A percentile compares a stretch with the other conserved stretches of the same genome.
phyloP scores from a whole-genome alignment of 768 basidiomycete genomes.

The Boletus speciosus region DNA sequence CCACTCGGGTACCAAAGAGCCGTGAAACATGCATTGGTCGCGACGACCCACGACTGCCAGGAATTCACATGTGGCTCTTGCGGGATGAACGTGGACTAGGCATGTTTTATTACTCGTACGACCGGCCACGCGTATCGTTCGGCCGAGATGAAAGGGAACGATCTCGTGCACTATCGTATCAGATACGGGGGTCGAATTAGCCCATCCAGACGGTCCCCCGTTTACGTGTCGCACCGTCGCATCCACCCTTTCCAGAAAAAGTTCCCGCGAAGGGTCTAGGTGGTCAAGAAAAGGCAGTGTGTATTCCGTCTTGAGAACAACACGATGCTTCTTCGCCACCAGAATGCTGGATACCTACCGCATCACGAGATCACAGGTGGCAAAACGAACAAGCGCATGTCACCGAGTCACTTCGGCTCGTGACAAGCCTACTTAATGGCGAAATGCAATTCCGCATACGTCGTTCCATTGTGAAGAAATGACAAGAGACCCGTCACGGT shows the following conservation, averaged over 20 bases:
- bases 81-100: slow-evolving; percentile 1
- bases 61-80: neutral
- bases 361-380: neutral
- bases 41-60: neutral
- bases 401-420: neutral
- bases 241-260: neutral
- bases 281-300: neutral
- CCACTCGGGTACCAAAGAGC: neutral
- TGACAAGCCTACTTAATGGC: neutral
- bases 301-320: neutral
- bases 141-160: slow-evolving; percentile 4
- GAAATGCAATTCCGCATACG: neutral
- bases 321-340: neutral
- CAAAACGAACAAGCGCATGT: neutral
- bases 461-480: neutral
- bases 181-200: neutral
- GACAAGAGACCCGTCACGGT: neutral
- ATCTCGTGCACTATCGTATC: neutral
- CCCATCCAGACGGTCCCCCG: neutral
- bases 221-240: slow-evolving; percentile 8
- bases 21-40: slow-evolving; percentile 8
- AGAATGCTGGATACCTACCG: neutral
- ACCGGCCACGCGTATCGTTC: neutral
- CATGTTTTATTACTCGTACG: slow-evolving; percentile 14
- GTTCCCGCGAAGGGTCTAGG: neutral